phyloP scores from a whole-genome alignment of 1,139 yeast species.

The Yamadazyma blattariae region DNA sequence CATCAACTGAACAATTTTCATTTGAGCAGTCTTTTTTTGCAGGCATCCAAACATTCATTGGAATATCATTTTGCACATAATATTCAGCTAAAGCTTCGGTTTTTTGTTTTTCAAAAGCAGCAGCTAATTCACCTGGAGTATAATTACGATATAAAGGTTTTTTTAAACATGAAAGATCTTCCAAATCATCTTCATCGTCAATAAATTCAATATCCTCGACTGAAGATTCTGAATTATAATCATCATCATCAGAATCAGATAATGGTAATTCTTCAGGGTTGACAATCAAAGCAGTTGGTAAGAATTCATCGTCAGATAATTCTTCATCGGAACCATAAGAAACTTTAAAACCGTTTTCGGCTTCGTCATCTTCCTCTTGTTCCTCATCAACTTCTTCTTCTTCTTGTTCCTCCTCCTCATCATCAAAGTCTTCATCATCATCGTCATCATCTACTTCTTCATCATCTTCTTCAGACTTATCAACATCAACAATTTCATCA shows the following conservation, averaged over 20 bases:
- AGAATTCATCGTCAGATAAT: background rate
- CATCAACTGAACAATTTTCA: too few species aligned
- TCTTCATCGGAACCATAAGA: background rate
- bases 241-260: constrained; percentile 1
- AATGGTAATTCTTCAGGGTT: too few species aligned
- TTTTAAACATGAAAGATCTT: background rate
- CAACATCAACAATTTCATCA: constrained; percentile 7
- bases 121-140: background rate
- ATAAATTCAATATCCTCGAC: background rate
- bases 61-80: too few species aligned
- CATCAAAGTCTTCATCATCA: constrained; percentile 3
- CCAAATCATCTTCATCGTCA: constrained; percentile 5
- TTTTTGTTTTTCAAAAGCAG: background rate
- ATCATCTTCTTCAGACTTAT: constrained; percentile 5
- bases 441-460: background rate
- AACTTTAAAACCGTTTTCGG: constrained; percentile 6
- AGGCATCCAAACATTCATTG: too few species aligned
- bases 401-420: constrained; percentile 6
- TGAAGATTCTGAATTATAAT: background rate
- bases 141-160: background rate
- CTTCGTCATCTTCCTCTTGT: constrained; percentile 4
- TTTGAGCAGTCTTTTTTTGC: too few species aligned
- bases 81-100: background rate
- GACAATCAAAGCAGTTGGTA: too few species aligned
- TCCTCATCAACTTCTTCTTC: constrained; percentile 1